Conservation (phyloP, 148 eudicot species). For the Fagopyrum esculentum region DNA sequence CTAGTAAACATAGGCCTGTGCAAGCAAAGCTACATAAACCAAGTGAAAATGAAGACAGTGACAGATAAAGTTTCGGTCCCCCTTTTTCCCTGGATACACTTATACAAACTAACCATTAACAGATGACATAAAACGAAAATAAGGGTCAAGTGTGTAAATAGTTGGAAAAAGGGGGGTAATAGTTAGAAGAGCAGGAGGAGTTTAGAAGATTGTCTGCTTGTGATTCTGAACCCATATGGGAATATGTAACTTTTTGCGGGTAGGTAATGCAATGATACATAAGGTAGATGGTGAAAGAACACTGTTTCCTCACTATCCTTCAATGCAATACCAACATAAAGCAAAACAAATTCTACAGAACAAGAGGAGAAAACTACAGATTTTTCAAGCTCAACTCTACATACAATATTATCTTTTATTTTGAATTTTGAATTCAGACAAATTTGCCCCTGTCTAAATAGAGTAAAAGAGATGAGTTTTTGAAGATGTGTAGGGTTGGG, state of each 20-base stretch:
- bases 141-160: no score
- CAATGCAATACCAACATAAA: conserved; percentile 18
- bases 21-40: conserved; percentile 27
- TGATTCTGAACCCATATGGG: conserved; percentile 27
- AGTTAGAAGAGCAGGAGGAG: conserved; percentile 27
- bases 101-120: conserved; percentile 6
- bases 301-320: conserved; percentile 13
- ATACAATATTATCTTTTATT: not conserved
- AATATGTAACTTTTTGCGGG: conserved; percentile 23
- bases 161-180: conserved; percentile 20
- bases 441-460: not conserved
- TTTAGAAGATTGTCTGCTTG: conserved; percentile 50
- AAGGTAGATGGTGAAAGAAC: conserved; percentile 16
- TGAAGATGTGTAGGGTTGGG: not conserved
- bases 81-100: conserved; percentile 38
- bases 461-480: not conserved
- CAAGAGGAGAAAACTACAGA: conserved; percentile 4
- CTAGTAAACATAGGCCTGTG: conserved; percentile 49
- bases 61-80: conserved; percentile 59
- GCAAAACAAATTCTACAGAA: conserved; percentile 12
- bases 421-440: not conserved
- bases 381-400: not conserved
- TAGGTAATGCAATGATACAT: conserved; percentile 15
- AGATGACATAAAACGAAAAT: no score
- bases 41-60: conserved; percentile 51